These are phyloP conservation scores for Rhynchosporium agropyri DNA, from an alignment of 2,329 filamentous ascomycete species.

Conservation along the genomic window DNA sequence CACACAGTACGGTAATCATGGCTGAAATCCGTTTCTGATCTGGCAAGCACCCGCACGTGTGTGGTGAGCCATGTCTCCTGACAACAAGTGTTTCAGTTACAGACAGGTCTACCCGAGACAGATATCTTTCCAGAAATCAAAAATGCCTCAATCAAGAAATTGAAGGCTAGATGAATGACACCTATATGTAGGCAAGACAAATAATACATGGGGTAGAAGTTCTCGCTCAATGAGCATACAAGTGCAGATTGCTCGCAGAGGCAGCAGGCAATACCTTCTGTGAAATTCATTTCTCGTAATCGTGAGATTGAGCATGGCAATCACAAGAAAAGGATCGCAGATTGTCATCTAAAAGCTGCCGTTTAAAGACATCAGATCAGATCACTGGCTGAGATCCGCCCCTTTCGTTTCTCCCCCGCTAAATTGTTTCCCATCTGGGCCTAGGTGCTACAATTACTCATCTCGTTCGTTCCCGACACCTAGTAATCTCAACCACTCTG, in stretches of 20 bases:
- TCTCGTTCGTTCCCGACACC: not conserved
- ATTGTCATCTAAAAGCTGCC: not conserved
- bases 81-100: constrained; percentile 29
- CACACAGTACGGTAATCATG: constrained; percentile 17
- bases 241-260: no score
- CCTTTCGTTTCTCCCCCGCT: not conserved
- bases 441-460: not conserved
- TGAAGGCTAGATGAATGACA: not conserved
- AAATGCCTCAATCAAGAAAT: not conserved
- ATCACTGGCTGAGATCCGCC: not conserved
- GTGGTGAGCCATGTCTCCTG: constrained; percentile 28
- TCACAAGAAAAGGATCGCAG: not conserved
- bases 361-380: not conserved
- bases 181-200: not conserved
- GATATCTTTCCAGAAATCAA: not conserved
- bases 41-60: constrained; percentile 19
- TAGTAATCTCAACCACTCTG: not conserved
- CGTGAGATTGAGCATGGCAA: no score
- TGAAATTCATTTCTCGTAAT: no score
- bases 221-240: no score
- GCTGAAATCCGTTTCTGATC: constrained; percentile 21
- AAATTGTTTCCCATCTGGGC: not conserved
- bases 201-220: no score
- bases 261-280: no score
- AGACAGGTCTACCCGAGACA: not conserved